Base-by-base conservation (phyloP, 1,284 basidiomycete species). In the Testicularia cyperi region DNA sequence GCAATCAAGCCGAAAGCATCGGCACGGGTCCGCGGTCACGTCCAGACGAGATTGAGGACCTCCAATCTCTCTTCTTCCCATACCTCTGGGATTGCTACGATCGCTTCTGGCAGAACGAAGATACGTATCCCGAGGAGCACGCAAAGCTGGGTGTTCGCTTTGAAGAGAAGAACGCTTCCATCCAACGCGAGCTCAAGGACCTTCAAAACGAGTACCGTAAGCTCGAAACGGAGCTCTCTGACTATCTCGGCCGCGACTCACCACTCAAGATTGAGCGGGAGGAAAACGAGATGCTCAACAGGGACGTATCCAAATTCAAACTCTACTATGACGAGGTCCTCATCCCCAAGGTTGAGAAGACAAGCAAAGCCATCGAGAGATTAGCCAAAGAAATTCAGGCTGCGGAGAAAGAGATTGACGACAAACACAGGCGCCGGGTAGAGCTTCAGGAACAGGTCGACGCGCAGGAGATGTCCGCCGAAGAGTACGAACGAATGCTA, bases 61-160 rank as follows among this genome's bases (percentile, higher is more conserved):
- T 58, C 5, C 63, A 71, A 28, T 67, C 68, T 14, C 52, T 72
- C 27, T 74, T 75, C 43, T 74, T 65, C 44, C 69, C 65, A 19
- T 75, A 68, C 52, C 54, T 75, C 7, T 76, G 73, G 73, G 55
- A 60, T 32, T 73, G 70, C 61, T 76, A 76, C 54, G 68, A 70
- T 20, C 55, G 62, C 33, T 76, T 76, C 48, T 76, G 74, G 74
- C 56, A 70, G 33, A 69, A 69, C 47, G 57, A 76, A 44, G 74
- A 76, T 46, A 58, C 55, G 4, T 76, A 68, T 31, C 74, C 74
- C 2, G 73, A 76, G 33, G 70, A 76, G 37, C 54, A 60, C 21
- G 66, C 52, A 24, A 63, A 49, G 46, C 66, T 76, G 13, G 66
- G 65, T 18, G 53, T 49, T 9, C 44, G 55, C 26, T 75, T 75